Conservation (phyloP, 257 asterid species). For the Parsonsia alboflavescens region DNA sequence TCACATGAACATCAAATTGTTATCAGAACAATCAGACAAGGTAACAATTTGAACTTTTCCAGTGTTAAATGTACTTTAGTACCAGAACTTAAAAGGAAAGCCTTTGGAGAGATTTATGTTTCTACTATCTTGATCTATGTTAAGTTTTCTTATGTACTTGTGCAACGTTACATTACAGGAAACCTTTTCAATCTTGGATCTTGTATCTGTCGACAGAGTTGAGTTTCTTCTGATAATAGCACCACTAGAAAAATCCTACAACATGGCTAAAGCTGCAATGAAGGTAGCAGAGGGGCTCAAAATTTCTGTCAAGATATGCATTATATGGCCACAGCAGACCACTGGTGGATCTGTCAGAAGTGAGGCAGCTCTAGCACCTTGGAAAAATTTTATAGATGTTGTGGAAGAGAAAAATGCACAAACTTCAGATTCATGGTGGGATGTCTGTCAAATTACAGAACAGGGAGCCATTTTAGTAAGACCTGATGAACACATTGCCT, state of each 20-base stretch:
- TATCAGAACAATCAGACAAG: slow-evolving; percentile 37
- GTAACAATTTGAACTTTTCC: slow-evolving; percentile 22
- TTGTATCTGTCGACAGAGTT: slow-evolving; percentile 45
- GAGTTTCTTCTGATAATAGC: slow-evolving; percentile 83
- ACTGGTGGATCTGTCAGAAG: slow-evolving; percentile 30
- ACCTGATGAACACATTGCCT: slow-evolving; percentile 91
- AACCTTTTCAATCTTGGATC: slow-evolving; percentile 66
- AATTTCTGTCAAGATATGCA: slow-evolving; percentile 52
- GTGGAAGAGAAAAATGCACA: slow-evolving; percentile 38
- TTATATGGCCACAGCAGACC: slow-evolving; percentile 54
- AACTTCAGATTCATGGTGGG: slow-evolving; percentile 75
- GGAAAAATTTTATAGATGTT: slow-evolving; percentile 58
- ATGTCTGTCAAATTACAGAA: slow-evolving; percentile 60
- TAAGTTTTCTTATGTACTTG: slow-evolving; percentile 1
- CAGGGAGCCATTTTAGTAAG: slow-evolving; percentile 82
- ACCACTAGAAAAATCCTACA: slow-evolving; percentile 59
- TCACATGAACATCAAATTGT: slow-evolving; percentile 55
- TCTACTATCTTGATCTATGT: neutral
- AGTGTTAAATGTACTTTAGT: no score
- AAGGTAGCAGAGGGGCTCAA: slow-evolving; percentile 53
- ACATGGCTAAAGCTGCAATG: slow-evolving; percentile 62
- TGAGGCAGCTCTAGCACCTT: slow-evolving; percentile 42
- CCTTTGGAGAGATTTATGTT: neutral
- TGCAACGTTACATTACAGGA: slow-evolving; percentile 35
- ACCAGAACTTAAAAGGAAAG: neutral